Base-by-base conservation (phyloP, 345 rosid genomes). In the Eucalyptus camaldulensis region DNA sequence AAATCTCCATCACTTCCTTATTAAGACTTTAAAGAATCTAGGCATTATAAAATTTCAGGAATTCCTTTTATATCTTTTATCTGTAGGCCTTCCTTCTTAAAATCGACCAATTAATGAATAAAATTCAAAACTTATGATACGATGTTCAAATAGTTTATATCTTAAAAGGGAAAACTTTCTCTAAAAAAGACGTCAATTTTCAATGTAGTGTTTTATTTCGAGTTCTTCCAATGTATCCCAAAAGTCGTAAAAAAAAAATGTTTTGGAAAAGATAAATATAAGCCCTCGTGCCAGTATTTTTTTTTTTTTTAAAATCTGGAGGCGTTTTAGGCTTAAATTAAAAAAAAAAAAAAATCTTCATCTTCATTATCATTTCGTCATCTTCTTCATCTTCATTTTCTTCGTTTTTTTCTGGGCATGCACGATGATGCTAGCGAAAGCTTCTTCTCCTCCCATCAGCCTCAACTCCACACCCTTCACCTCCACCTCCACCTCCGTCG, bases 151-250 rank as follows among this genome's bases (percentile, higher is more conserved):
- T 22, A 43, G 86, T 54, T 54, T 54, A 54, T 54, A 9, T 21
- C 25, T 21, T 22, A 54, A 54, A 54, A 54, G 60, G 60, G 27
- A 56, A 56, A 56, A 56, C 11, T 21, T 56, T 22, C 2, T 3
- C 4, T 0, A 53, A 0, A 0, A 54, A 54, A 54, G 5, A 0
- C 1, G 60, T 54, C 0, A 54, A 2, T 54, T 22, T 56, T 22
- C 27, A 54, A 19, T 4, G 25, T 0, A 8, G 3, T 21, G 11
- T 1, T 54, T 54, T 54, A 54, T 54, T 54, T 21, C 3, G 3
- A 22, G n/a, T 60, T 3, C 67, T 60, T 60, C 14, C n/a, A 25
- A 25, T 5, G 1, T 25, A 24, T 60, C n/a, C 16, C 4, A 15
- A 60, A 60, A 60, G n/a, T 0, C 1, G 31, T 19, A 49, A 12